Conservation (phyloP, 2,329 filamentous ascomycete genomes). For the Sarocladium brachiariae region DNA sequence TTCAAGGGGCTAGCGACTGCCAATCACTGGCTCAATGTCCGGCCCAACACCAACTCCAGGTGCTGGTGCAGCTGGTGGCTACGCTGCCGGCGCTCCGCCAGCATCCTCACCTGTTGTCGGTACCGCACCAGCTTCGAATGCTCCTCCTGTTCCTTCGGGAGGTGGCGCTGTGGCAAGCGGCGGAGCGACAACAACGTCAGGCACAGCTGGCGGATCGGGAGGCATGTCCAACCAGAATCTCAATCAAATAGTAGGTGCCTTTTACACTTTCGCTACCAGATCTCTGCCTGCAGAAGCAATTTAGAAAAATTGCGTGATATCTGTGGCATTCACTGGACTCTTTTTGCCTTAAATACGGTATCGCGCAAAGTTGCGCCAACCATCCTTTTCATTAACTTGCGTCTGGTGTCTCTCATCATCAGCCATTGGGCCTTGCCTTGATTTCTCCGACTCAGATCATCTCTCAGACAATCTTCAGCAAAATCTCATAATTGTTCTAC, state of each 20-base stretch:
- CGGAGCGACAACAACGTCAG: slow-evolving; percentile 17
- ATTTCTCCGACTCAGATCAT: too few species aligned
- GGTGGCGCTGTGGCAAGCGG: slow-evolving; percentile 15
- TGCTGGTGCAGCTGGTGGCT: not conserved
- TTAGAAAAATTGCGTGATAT: too few species aligned
- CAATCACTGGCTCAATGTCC: slow-evolving; percentile 6
- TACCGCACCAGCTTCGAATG: slow-evolving; percentile 13
- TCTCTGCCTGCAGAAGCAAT: not conserved
- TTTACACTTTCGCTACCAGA: not conserved
- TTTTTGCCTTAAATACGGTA: too few species aligned
- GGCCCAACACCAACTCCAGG: slow-evolving; percentile 6
- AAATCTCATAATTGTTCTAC: too few species aligned
- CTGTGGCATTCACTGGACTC: too few species aligned
- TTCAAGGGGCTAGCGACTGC: not conserved
- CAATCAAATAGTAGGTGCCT: slow-evolving; percentile 80
- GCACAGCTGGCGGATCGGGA: slow-evolving; percentile 19
- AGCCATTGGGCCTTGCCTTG: too few species aligned
- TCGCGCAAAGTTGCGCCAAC: too few species aligned
- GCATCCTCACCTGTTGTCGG: slow-evolving; percentile 22
- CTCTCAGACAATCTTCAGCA: too few species aligned
- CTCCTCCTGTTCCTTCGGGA: slow-evolving; percentile 14
- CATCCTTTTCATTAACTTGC: too few species aligned
- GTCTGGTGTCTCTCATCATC: too few species aligned
- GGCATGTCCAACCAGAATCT: slow-evolving; percentile 77
- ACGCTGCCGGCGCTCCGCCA: slow-evolving; percentile 19